Percentiles rank a stretch among this genome's conserved stretches.
Conservation (phyloP, 2,329 filamentous ascomycete species). For the Ophiostoma pallidulum region DNA sequence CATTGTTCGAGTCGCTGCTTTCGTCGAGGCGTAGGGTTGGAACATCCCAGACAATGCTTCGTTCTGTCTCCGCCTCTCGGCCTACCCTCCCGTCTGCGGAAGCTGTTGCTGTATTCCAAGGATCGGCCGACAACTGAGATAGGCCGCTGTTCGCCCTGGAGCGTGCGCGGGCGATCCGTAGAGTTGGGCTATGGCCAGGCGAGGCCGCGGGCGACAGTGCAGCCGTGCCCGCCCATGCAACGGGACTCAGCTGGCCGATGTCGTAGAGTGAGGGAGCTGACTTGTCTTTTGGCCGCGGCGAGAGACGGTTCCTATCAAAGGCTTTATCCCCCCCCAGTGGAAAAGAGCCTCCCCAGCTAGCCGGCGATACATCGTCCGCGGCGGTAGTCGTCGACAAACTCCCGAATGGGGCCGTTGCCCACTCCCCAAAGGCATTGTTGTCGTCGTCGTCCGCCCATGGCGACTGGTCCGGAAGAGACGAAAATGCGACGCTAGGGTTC, state of each 20-base stretch:
- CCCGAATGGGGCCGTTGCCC: slow-evolving; percentile 27
- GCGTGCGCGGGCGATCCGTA: slow-evolving; percentile 9
- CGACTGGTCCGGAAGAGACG: slow-evolving; percentile 20
- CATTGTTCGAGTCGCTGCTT: neutral
- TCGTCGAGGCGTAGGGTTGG: neutral
- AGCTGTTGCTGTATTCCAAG: neutral
- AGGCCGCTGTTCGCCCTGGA: neutral
- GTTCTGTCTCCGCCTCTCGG: neutral
- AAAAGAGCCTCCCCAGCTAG: no score
- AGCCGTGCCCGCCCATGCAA: slow-evolving; percentile 27
- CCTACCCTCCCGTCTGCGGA: neutral
- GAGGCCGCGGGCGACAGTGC: slow-evolving; percentile 3
- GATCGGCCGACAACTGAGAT: neutral
- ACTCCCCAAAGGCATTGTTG: slow-evolving; percentile 29
- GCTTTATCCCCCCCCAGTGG: no score
- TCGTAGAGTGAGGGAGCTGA: slow-evolving; percentile 8
- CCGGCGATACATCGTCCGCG: no score
- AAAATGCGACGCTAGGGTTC: slow-evolving; percentile 17
- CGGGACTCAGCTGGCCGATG: slow-evolving; percentile 26
- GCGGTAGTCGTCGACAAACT: no score
- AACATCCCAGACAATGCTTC: neutral
- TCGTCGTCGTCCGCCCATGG: slow-evolving; percentile 35
- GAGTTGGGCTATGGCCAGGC: neutral
- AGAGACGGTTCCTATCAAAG: slow-evolving; percentile 19
- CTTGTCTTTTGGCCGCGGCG: slow-evolving; percentile 24